phyloP scores from a whole-genome alignment of 2,329 filamentous ascomycete genomes.

The Ceratocystis colombiana region DNA sequence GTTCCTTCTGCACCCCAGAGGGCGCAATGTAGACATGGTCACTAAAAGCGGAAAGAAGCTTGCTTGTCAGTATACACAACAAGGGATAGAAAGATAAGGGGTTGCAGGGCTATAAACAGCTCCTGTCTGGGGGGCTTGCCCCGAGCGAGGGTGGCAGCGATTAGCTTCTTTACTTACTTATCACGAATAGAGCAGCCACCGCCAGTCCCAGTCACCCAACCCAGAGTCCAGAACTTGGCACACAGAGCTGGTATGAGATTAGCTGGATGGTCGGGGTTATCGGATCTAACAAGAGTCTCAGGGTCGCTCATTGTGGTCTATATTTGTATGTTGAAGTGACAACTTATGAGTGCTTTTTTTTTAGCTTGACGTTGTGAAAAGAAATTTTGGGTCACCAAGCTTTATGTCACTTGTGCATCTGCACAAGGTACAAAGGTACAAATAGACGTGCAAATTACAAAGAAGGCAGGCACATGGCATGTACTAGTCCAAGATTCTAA shows the following conservation, averaged over 20 bases:
- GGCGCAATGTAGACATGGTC: slow-evolving; percentile 91
- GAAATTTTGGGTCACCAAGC: slow-evolving; percentile 1
- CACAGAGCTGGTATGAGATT: slow-evolving; percentile 92
- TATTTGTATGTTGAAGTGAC: background rate
- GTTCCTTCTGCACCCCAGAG: slow-evolving; percentile 93
- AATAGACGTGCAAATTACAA: background rate
- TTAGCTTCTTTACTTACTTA: slow-evolving; percentile 38
- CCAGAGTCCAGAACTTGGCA: slow-evolving; percentile 87
- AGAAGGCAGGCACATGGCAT: background rate
- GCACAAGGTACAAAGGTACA: background rate
- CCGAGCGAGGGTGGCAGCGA: no score
- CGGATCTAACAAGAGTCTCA: slow-evolving; percentile 44
- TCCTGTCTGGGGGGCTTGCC: background rate
- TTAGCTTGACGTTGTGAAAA: background rate
- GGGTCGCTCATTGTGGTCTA: slow-evolving; percentile 18
- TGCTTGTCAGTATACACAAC: background rate
- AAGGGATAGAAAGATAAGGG: background rate
- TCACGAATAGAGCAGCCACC: slow-evolving; percentile 69
- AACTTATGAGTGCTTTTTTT: background rate
- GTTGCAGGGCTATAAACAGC: background rate
- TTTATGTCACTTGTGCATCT: background rate
- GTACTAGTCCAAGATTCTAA: no score
- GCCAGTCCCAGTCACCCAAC: slow-evolving; percentile 86
- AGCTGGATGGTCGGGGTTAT: slow-evolving; percentile 75
- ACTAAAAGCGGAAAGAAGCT: slow-evolving; percentile 36